phyloP scores from a whole-genome alignment of 805 yeast genomes.

The Starmera caribaea region DNA sequence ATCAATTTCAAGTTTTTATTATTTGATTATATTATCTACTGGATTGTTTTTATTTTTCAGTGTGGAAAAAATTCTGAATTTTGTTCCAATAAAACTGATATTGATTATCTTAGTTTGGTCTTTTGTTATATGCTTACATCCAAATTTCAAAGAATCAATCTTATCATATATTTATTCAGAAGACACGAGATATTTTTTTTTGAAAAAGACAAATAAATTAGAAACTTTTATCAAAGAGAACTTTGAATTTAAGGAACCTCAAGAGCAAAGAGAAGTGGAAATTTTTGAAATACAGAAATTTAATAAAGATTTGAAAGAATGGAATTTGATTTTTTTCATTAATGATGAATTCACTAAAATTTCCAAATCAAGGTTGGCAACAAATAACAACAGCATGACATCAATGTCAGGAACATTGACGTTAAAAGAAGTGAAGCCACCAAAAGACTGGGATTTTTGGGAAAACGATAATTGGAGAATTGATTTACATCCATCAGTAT shows the following conservation, averaged over 20 bases:
- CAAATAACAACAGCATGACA: slow-evolving; percentile 3
- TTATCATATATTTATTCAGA: slow-evolving; percentile 46
- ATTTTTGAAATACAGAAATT: slow-evolving; percentile 59
- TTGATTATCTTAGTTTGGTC: slow-evolving; percentile 42
- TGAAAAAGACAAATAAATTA: slow-evolving; percentile 37
- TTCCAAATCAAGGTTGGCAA: slow-evolving; percentile 26
- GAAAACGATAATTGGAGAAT: slow-evolving; percentile 45
- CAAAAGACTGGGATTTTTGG: slow-evolving; percentile 47
- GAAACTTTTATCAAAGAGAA: slow-evolving; percentile 35
- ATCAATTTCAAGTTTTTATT: slow-evolving; percentile 43
- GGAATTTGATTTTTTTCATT: slow-evolving; percentile 57
- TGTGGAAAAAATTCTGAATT: slow-evolving; percentile 17
- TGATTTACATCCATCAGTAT: slow-evolving; percentile 51
- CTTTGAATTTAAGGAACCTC: slow-evolving; percentile 28
- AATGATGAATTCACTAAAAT: slow-evolving; percentile 44
- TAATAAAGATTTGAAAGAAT: slow-evolving; percentile 37
- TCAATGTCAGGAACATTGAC: slow-evolving; percentile 2
- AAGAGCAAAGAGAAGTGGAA: slow-evolving; percentile 44
- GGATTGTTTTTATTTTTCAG: slow-evolving; percentile 21
- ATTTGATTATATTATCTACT: slow-evolving; percentile 26
- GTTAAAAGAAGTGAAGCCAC: slow-evolving; percentile 39
- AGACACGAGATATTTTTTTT: slow-evolving; percentile 46
- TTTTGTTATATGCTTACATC: slow-evolving; percentile 36
- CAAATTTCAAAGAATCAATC: slow-evolving; percentile 36
- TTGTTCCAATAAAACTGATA: slow-evolving; percentile 28